phyloP scores from a whole-genome alignment of 257 asterid genomes.

The Gynochthodes officinalis region DNA sequence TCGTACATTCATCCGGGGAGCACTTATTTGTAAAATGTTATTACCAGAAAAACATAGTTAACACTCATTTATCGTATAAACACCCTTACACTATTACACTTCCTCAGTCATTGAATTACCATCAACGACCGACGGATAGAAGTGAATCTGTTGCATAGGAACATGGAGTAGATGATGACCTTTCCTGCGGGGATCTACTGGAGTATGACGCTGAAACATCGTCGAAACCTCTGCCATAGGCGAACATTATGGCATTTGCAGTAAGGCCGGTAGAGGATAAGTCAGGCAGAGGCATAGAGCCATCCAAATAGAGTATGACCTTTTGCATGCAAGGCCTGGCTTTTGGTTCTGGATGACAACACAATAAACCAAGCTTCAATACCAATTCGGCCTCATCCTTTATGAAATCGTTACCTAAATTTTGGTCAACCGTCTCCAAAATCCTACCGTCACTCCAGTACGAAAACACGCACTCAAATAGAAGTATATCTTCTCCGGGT shows the following conservation, averaged over 20 bases:
- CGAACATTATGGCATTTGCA: conserved; percentile 19
- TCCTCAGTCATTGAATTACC: background rate
- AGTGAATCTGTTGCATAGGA: conserved; percentile 32
- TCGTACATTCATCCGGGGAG: no score
- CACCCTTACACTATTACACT: no score
- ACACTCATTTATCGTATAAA: no score
- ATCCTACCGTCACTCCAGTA: conserved; percentile 43
- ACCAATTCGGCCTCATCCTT: conserved; percentile 45
- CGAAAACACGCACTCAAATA: conserved; percentile 48
- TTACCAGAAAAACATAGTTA: no score
- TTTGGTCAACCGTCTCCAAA: conserved; percentile 42
- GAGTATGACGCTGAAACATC: conserved; percentile 27
- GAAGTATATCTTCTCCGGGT: conserved; percentile 23
- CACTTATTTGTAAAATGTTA: no score
- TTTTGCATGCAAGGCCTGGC: conserved; percentile 50
- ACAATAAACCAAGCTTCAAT: conserved; percentile 50
- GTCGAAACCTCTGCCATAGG: conserved; percentile 32
- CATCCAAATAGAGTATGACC: conserved; percentile 38
- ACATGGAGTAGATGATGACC: conserved; percentile 16
- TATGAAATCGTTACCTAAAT: conserved; percentile 30
- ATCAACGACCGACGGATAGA: conserved; percentile 39
- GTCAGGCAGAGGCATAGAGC: conserved; percentile 40
- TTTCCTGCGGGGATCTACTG: conserved; percentile 16
- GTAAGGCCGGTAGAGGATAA: conserved; percentile 29
- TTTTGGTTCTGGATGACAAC: conserved; percentile 41